Conservation (phyloP, 192 early-diverging fungal genomes). For the Coemansia sp. region DNA sequence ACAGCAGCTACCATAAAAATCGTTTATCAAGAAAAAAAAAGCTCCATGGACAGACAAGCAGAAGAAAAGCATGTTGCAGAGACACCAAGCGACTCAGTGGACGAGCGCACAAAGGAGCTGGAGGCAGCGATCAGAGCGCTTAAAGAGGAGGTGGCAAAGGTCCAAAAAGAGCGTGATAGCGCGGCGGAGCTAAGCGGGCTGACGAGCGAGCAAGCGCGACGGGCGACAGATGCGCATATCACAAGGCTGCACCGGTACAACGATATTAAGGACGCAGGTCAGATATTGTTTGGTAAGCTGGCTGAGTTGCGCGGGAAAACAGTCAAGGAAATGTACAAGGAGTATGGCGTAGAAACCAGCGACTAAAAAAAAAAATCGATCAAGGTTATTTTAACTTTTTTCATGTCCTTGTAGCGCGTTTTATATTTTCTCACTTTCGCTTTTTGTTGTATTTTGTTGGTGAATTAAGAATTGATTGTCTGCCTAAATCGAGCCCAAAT, state of each 20-base stretch:
- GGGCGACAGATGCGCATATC: conserved; percentile 36
- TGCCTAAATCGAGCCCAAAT: too few relatives aligned
- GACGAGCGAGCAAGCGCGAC: conserved; percentile 27
- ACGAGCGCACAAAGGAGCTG: conserved; percentile 27
- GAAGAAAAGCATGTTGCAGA: background rate
- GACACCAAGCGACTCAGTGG: background rate
- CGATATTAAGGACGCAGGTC: conserved; percentile 48
- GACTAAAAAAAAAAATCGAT: conserved; percentile 6
- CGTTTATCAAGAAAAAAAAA: too few relatives aligned
- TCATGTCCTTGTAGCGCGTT: too few relatives aligned
- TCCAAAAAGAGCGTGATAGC: conserved; percentile 12
- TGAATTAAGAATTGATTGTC: too few relatives aligned
- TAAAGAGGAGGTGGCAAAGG: conserved; percentile 19
- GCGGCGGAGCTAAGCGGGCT: conserved; percentile 15
- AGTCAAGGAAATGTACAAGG: conserved; percentile 44
- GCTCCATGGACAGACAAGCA: background rate
- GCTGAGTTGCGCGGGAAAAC: conserved; percentile 47
- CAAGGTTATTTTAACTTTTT: background rate
- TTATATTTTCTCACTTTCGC: background rate
- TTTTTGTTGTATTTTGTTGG: conserved; percentile 1
- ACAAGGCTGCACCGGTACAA: conserved; percentile 50
- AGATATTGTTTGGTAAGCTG: conserved; percentile 52
- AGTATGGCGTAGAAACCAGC: conserved; percentile 24
- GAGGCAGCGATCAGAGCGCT: conserved; percentile 14
- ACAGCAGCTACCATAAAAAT: too few relatives aligned